Evolutionary conservation across 2,329 filamentous ascomycete species (phyloP).

Genomic region (Zarea fungicola): DNA sequence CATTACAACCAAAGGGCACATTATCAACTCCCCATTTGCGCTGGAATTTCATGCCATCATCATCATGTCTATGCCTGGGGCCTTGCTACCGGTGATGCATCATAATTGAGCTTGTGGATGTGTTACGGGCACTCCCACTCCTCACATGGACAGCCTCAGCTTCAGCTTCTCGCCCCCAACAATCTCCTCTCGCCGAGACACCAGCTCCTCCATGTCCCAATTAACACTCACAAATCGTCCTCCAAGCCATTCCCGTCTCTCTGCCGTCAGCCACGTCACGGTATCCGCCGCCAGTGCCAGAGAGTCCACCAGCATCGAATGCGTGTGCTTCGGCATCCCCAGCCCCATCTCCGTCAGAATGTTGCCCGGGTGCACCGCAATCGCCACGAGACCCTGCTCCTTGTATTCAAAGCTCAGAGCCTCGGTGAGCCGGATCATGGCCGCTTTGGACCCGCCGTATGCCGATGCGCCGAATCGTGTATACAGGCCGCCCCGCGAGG

Average conservation of each 20-base stretch:
- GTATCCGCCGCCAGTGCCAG: slow-evolving; percentile 37
- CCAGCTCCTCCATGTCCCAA: slow-evolving; percentile 44
- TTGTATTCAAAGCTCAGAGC: slow-evolving; percentile 40
- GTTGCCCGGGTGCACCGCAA: slow-evolving; percentile 33
- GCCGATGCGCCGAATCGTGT: slow-evolving; percentile 29
- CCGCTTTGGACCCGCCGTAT: slow-evolving; percentile 45
- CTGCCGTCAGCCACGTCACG: slow-evolving; percentile 35
- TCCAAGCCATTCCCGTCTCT: slow-evolving; percentile 38
- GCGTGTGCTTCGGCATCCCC: not conserved
- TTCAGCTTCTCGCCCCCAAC: slow-evolving; percentile 21
- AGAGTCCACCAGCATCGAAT: slow-evolving; percentile 25
- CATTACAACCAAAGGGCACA: too few species aligned
- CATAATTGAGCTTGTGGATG: too few species aligned
- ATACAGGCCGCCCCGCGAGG: slow-evolving; percentile 23
- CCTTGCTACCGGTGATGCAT: too few species aligned
- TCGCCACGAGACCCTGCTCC: slow-evolving; percentile 33
- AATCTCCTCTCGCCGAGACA: slow-evolving; percentile 35
- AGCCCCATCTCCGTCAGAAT: slow-evolving; percentile 27
- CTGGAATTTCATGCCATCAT: too few species aligned
- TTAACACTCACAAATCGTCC: slow-evolving; percentile 37
- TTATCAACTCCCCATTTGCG: too few species aligned
- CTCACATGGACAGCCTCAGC: too few species aligned
- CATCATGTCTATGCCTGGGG: too few species aligned
- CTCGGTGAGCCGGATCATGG: slow-evolving; percentile 42
- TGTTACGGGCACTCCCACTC: too few species aligned